These are phyloP conservation scores for Tephrocybe sp. DNA, from an alignment of 768 basidiomycete genomes.

Conservation along the genomic window DNA sequence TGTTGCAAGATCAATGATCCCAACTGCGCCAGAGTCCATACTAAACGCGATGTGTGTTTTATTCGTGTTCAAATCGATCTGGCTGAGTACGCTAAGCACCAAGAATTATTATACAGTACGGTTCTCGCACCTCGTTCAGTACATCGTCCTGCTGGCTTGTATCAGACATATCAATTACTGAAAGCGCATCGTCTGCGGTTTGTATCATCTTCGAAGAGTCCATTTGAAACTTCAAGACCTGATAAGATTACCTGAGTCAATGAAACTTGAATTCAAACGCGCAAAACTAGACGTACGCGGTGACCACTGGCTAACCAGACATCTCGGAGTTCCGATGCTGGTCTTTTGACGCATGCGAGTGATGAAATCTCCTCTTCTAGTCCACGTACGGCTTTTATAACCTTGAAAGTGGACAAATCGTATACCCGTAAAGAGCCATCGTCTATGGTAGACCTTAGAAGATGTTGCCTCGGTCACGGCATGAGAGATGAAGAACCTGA, in stretches of 20 bases:
- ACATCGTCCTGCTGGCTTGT: constrained; percentile 47
- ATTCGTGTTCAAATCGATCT: constrained; percentile 64
- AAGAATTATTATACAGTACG: not conserved
- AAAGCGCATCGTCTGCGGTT: constrained; percentile 46
- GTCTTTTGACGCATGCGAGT: constrained; percentile 43
- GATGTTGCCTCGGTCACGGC: not conserved
- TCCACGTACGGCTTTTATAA: constrained; percentile 61
- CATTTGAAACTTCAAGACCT: constrained; percentile 48
- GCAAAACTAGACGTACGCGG: constrained; percentile 39
- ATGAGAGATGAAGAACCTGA: constrained; percentile 44
- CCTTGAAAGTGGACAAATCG: constrained; percentile 55
- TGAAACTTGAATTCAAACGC: not conserved
- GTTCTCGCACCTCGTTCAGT: constrained; percentile 62
- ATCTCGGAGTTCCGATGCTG: constrained; percentile 41
- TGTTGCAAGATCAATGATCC: constrained; percentile 59
- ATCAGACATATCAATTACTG: constrained; percentile 44
- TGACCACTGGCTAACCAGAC: constrained; percentile 70
- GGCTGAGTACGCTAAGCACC: constrained; percentile 36
- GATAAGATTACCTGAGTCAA: not conserved
- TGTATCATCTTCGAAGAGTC: constrained; percentile 54
- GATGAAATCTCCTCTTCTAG: constrained; percentile 64
- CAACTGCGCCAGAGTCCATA: constrained; percentile 68
- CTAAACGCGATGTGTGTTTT: constrained; percentile 65
- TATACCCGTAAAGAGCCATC: constrained; percentile 75
- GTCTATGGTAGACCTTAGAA: constrained; percentile 32